A percentile compares a stretch with the other conserved stretches of the same genome.
These are phyloP conservation scores for Euryodendron excelsum DNA, from an alignment of 148 eudicot species.

Conservation along the genomic window DNA sequence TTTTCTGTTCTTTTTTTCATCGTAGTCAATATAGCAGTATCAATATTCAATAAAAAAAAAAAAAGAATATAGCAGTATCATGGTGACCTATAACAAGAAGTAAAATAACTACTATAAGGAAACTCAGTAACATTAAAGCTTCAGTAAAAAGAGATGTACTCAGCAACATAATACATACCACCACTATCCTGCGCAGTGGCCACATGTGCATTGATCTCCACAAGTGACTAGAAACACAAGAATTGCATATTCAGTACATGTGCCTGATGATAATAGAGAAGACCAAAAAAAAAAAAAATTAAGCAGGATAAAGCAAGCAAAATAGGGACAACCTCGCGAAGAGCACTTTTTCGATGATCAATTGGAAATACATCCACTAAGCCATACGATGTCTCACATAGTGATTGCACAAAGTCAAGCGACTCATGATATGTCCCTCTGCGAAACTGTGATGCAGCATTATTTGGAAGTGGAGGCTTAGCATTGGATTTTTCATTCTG, in stretches of 20 bases:
- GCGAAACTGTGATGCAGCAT: slow-evolving; percentile 69
- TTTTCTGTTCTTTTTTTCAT: not conserved
- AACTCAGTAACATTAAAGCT: not conserved
- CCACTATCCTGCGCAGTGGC: slow-evolving; percentile 81
- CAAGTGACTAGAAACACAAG: slow-evolving; percentile 71
- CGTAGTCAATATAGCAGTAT: too few relatives aligned
- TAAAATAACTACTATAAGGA: not conserved
- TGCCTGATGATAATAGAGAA: not conserved
- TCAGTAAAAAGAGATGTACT: not conserved
- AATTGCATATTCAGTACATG: slow-evolving; percentile 26
- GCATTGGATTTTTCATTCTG: slow-evolving; percentile 51
- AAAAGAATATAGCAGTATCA: too few relatives aligned
- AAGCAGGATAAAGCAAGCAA: too few relatives aligned
- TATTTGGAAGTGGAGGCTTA: slow-evolving; percentile 88
- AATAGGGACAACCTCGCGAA: slow-evolving; percentile 70
- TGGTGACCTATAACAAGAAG: not conserved
- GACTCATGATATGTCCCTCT: slow-evolving; percentile 96
- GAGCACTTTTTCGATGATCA: slow-evolving; percentile 94
- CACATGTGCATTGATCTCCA: slow-evolving; percentile 80
- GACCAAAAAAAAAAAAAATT: too few relatives aligned
- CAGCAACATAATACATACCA: slow-evolving; percentile 45
- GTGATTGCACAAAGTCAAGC: slow-evolving; percentile 83
- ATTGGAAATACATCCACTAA: slow-evolving; percentile 91
- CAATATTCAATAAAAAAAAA: too few relatives aligned
- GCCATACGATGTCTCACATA: slow-evolving; percentile 96